Conservation (phyloP, 2,329 filamentous ascomycete species). For the Juglanconis sp. region DNA sequence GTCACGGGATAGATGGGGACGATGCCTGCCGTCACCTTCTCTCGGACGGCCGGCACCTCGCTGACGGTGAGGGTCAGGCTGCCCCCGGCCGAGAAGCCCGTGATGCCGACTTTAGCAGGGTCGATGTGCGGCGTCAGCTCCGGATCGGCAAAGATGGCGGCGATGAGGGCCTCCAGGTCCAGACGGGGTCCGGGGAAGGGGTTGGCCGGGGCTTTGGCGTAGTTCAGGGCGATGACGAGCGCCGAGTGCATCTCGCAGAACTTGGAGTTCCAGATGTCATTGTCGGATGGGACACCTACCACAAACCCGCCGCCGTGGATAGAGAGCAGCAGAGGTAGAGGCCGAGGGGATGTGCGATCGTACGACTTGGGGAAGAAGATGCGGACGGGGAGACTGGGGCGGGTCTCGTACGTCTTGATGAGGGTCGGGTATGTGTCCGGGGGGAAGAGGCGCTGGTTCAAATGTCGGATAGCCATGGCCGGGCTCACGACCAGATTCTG, state of each 20-base stretch:
- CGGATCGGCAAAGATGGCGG: constrained; percentile 39
- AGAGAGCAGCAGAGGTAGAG: constrained; percentile 43
- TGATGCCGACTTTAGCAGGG: constrained; percentile 35
- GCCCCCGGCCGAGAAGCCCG: constrained; percentile 51
- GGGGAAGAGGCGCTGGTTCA: constrained; percentile 3
- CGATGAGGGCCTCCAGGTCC: constrained; percentile 43
- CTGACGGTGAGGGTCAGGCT: constrained; percentile 42
- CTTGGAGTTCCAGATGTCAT: constrained; percentile 43
- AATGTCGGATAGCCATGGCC: constrained; percentile 1
- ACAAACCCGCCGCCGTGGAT: constrained; percentile 52
- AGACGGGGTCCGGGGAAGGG: constrained; percentile 42
- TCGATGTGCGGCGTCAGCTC: constrained; percentile 41
- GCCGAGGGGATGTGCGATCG: constrained; percentile 21
- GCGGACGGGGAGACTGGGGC: constrained; percentile 14
- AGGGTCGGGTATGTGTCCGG: background rate
- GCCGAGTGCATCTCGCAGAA: constrained; percentile 39
- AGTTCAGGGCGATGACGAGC: constrained; percentile 48
- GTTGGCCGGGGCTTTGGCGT: constrained; percentile 42
- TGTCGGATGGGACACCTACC: constrained; percentile 39
- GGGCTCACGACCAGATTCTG: constrained; percentile 6
- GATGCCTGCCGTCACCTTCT: constrained; percentile 30
- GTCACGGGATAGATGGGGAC: constrained; percentile 43
- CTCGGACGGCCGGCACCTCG: constrained; percentile 36
- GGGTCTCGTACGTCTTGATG: constrained; percentile 10
- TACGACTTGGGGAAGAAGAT: constrained; percentile 40